phyloP scores from a whole-genome alignment of 176 grass and related monocot species.

The Carex parvula region DNA sequence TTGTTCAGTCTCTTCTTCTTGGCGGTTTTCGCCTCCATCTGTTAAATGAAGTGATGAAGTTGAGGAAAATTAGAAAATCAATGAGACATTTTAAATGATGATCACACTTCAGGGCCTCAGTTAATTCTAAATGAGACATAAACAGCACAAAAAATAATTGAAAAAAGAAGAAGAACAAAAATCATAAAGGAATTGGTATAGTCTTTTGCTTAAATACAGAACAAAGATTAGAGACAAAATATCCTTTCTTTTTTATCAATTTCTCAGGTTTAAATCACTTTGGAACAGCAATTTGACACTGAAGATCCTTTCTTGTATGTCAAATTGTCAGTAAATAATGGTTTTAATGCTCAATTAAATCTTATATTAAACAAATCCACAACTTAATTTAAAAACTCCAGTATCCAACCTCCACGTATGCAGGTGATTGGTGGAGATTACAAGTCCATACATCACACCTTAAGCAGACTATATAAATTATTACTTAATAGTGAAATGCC shows the following conservation, averaged over 20 bases:
- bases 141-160: background rate
- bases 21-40: conserved; percentile 21
- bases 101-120: background rate
- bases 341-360: background rate
- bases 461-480: background rate
- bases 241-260: background rate
- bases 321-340: background rate
- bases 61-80: background rate
- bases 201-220: background rate
- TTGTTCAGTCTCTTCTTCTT: conserved; percentile 23
- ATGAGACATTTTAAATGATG: background rate
- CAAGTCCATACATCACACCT: background rate
- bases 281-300: background rate
- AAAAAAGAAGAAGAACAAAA: background rate
- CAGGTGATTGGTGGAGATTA: background rate
- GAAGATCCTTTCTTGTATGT: background rate
- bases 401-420: background rate
- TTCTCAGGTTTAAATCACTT: background rate
- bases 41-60: background rate
- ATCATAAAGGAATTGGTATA: background rate
- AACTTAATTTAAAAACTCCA: background rate
- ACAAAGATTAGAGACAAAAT: background rate
- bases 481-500: background rate
- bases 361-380: background rate
- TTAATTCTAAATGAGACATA: background rate